phyloP scores from a whole-genome alignment of 129 eudicot species.

The Chrysanthemum seticuspe region DNA sequence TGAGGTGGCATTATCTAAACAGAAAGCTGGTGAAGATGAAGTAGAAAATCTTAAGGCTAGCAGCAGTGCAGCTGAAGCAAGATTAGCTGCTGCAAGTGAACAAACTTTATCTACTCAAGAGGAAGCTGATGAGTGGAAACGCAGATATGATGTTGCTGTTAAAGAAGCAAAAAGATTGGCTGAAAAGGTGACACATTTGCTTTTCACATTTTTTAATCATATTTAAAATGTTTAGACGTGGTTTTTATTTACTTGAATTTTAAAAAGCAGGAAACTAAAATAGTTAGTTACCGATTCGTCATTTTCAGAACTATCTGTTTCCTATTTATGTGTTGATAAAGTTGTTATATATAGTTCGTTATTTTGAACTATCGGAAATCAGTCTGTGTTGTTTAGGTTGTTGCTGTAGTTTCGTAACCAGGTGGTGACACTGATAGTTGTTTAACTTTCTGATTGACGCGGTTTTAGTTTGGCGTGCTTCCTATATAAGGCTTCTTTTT shows the following conservation, averaged over 20 bases:
- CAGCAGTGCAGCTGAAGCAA: constrained; percentile 87
- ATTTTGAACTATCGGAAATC: no score
- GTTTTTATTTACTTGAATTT: constrained; percentile 25
- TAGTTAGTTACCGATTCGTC: not conserved
- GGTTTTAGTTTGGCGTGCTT: no score
- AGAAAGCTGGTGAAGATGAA: constrained; percentile 80
- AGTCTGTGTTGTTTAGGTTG: no score
- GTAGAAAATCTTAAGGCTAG: constrained; percentile 67
- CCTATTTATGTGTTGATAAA: no score
- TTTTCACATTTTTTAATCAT: not conserved
- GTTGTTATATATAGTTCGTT: no score
- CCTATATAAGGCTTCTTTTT: no score
- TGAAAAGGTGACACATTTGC: constrained; percentile 54
- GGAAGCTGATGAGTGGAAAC: constrained; percentile 96
- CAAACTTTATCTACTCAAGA: constrained; percentile 85
- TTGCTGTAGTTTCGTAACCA: no score
- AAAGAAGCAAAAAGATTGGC: constrained; percentile 69
- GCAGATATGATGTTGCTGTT: constrained; percentile 82
- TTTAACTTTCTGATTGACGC: no score
- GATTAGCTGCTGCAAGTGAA: constrained; percentile 91
- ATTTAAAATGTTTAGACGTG: not conserved
- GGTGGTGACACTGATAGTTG: no score
- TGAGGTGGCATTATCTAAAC: constrained; percentile 58
- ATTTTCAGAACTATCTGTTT: no score
- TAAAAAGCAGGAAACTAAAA: constrained; percentile 65